Evolutionary conservation across 169 alveolate genomes (phyloP).

Genomic region (Eimeria falciformis): DNA sequence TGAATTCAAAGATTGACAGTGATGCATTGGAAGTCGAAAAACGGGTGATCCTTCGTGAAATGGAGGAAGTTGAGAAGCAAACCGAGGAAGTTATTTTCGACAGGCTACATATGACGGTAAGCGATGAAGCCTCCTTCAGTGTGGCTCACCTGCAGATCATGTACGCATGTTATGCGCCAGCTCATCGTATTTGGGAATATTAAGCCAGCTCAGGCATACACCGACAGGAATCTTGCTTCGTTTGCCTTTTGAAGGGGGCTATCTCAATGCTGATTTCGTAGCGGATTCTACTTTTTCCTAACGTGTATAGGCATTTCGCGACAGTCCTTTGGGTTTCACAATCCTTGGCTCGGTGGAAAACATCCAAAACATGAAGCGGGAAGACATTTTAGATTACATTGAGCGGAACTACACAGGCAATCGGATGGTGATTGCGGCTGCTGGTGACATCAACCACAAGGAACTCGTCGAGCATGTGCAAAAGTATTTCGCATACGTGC

Average conservation of each 20-base stretch:
- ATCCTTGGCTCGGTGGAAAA: slow-evolving; percentile 93
- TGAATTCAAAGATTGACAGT: slow-evolving; percentile 91
- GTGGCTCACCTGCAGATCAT: slow-evolving; percentile 32
- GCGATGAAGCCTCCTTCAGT: neutral
- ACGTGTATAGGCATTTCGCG: slow-evolving; percentile 87
- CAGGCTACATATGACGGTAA: slow-evolving; percentile 87
- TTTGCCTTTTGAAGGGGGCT: neutral
- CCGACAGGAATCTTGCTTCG: neutral
- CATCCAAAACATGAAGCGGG: slow-evolving; percentile 88
- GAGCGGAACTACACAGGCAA: slow-evolving; percentile 93
- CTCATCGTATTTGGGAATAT: no score
- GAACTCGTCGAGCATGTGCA: slow-evolving; percentile 68
- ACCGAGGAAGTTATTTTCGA: slow-evolving; percentile 96
- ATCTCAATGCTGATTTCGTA: neutral
- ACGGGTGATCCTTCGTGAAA: slow-evolving; percentile 95
- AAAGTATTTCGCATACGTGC: slow-evolving; percentile 54
- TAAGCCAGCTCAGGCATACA: neutral
- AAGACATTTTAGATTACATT: slow-evolving; percentile 92
- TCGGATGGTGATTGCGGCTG: slow-evolving; percentile 85
- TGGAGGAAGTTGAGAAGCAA: slow-evolving; percentile 95
- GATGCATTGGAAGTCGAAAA: slow-evolving; percentile 93
- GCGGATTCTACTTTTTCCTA: neutral
- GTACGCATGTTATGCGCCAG: slow-evolving; percentile 61
- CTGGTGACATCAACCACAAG: slow-evolving; percentile 73
- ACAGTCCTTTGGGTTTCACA: slow-evolving; percentile 94